These are phyloP conservation scores for Magnaporthiopsis rhizophila DNA, from an alignment of 2,329 filamentous ascomycete species.

Conservation along the genomic window DNA sequence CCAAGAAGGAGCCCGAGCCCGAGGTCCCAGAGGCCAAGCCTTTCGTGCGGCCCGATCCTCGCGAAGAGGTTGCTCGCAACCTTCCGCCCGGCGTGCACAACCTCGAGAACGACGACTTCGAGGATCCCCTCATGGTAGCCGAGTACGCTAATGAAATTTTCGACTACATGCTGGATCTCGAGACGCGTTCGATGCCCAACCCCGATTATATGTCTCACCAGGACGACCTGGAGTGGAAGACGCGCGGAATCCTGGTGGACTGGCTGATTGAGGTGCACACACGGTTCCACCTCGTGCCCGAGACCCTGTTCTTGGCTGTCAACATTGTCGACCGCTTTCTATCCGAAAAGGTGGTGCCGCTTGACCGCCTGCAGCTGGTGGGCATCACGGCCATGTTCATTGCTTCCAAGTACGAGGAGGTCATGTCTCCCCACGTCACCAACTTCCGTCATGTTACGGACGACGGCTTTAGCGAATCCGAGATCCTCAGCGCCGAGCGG, in stretches of 20 bases:
- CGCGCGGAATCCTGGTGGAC: constrained; percentile 91
- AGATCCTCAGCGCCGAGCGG: constrained; percentile 95
- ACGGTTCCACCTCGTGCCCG: constrained; percentile 87
- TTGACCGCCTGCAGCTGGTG: constrained; percentile 92
- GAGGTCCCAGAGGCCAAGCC: constrained; percentile 21
- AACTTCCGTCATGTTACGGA: constrained; percentile 98
- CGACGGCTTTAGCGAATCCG: constrained; percentile 88
- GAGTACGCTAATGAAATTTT: constrained; percentile 98
- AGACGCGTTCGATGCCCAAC: constrained; percentile 73
- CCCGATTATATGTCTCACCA: constrained; percentile 93
- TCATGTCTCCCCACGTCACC: constrained; percentile 89
- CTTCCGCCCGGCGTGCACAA: constrained; percentile 41
- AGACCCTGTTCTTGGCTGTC: constrained; percentile 92
- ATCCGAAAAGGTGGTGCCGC: constrained; percentile 87
- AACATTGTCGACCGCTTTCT: constrained; percentile 99
- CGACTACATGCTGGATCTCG: constrained; percentile 85
- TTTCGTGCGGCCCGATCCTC: background rate
- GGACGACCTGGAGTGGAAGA: constrained; percentile 95
- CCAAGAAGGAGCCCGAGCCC: constrained; percentile 23
- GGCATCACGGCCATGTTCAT: constrained; percentile 99
- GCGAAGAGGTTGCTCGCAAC: background rate
- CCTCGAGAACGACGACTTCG: constrained; percentile 78
- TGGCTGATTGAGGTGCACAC: constrained; percentile 99
- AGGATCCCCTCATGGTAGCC: constrained; percentile 95
- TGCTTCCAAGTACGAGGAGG: constrained; percentile 97